Evolutionary conservation across 768 basidiomycete genomes (phyloP), one percentile per base, ranked within the genome.

Genomic region (Suillus sp.): DNA sequence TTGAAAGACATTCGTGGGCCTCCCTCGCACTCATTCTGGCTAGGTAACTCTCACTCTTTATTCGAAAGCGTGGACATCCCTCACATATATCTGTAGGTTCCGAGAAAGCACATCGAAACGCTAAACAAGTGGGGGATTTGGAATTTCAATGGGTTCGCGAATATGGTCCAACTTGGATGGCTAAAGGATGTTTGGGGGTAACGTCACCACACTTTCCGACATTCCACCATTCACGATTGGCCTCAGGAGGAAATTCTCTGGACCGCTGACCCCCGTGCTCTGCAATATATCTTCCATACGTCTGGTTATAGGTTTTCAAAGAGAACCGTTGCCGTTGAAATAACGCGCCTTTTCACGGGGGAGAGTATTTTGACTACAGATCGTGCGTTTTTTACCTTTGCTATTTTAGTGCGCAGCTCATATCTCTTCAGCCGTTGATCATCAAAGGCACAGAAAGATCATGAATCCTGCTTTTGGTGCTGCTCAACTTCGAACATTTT

Each of bases 391-490:
- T 58, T 47, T 22, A 22, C 37, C 35, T 40, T 30, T 51, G 8
- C 40, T 35, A 5, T 40, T 40, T 20, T 56, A 13, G 58, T n/a
- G 45, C 11, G 25, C 32, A 47, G 25, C 55, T 25, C 32, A 62
- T 38, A 20, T 56, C 9, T 35, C 53, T n/a, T 43, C 38, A 68
- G 74, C 67, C 16, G 54, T 60, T 34, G 64, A 64, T 34, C 74
- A 75, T 61, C 62, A 63, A 11, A 74, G 75, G 25, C 74, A 75
- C 38, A 64, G 73, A 22, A 76, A 70, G 62, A 65, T 74, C 25
- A 67, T 75, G 66, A 68, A 69, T 30, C 69, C 73, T 11, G 74
- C 70, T 13, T 75, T 75, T 65, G 64, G 65, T 55, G 63, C 67
- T 25, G 64, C 65, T 0, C 71, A 75, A 59, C 57, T 74, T 30